These are phyloP conservation scores for Erodium moschatum DNA, from an alignment of 441 rosid genomes.

Conservation along the genomic window DNA sequence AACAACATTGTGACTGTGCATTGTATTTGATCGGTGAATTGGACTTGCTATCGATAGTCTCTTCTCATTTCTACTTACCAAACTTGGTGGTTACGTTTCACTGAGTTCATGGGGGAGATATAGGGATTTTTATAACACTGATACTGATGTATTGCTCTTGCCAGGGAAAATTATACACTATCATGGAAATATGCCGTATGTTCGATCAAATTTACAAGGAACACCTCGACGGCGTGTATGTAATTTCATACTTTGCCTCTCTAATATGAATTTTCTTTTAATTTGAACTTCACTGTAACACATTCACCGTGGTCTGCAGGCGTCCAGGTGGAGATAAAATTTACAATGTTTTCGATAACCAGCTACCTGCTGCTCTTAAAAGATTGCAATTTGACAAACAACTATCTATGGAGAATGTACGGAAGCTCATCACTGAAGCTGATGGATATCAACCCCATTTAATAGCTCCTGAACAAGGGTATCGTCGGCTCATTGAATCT, in stretches of 20 bases:
- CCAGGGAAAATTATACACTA: constrained; percentile 91
- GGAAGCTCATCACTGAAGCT: constrained; percentile 87
- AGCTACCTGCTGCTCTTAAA: constrained; percentile 91
- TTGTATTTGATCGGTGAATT: no score
- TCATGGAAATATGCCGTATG: constrained; percentile 86
- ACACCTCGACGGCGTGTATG: constrained; percentile 96
- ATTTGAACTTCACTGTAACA: background rate
- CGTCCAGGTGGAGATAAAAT: constrained; percentile 96
- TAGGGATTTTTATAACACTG: no score
- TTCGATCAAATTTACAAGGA: constrained; percentile 96
- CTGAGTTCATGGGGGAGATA: no score
- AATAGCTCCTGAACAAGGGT: constrained; percentile 98
- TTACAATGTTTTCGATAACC: constrained; percentile 91
- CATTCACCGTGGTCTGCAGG: constrained; percentile 30
- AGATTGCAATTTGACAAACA: constrained; percentile 89
- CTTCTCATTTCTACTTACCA: no score
- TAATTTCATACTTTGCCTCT: constrained; percentile 9
- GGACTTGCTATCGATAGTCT: no score
- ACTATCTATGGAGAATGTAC: constrained; percentile 81
- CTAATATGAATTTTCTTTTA: background rate
- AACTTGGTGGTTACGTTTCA: no score
- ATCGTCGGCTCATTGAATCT: constrained; percentile 92
- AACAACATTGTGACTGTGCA: no score
- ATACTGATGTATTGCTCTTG: background rate
- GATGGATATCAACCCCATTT: constrained; percentile 99